Base-by-base conservation (phyloP, 345 rosid species). In the Lumnitzera racemosa region DNA sequence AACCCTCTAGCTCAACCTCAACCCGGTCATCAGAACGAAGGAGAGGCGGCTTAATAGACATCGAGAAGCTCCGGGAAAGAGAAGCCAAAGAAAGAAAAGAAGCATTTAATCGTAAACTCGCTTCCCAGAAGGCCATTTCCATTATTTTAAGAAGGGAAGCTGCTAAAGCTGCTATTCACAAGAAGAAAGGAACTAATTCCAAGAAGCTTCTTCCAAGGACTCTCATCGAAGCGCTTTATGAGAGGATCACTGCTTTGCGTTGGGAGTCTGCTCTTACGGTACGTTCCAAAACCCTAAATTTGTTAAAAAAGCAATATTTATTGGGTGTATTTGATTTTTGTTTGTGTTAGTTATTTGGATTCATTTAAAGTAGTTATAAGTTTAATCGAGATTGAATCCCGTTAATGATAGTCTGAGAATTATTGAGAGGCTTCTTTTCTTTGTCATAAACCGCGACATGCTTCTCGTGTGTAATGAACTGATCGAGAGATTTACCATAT, bases 241-340 rank as follows among this genome's bases (percentile, higher is more conserved):
- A 91, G 47, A 66, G 96, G 58, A 83, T 89, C 52, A 83, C 90
- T 11, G 95, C 95, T 63, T 71, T 84, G 65, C 89, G 92, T 0
- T 91, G 98, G 98, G 88, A 85, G 59, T 91, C 98, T 57, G 92
- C 96, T 69, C 95, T 91, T 59, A 81, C 80, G 89, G 98, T 81
- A 53, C 8, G 1, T 9, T 36, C 10, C 43, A 36, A 5, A 36
- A 36, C 9, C 43, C 43, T 36, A 36, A 36, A 36, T 36, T 36
- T 36, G 43, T 36, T 66, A 13, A 15, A 36, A 55, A 53, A 13
- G 1, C 12, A 14, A 13, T 53, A 8, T 53, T 48, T 16, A 16
- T 49, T 5, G 29, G 46, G 14, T 47, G 14, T 41, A 17, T 12
- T 10, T 31, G 48, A 41, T 66, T 15, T 27, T 12, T 3, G 15